Evolutionary conservation across 495 filamentous ascomycete species (phyloP).

Genomic region (Astrocystis sublimbata): DNA sequence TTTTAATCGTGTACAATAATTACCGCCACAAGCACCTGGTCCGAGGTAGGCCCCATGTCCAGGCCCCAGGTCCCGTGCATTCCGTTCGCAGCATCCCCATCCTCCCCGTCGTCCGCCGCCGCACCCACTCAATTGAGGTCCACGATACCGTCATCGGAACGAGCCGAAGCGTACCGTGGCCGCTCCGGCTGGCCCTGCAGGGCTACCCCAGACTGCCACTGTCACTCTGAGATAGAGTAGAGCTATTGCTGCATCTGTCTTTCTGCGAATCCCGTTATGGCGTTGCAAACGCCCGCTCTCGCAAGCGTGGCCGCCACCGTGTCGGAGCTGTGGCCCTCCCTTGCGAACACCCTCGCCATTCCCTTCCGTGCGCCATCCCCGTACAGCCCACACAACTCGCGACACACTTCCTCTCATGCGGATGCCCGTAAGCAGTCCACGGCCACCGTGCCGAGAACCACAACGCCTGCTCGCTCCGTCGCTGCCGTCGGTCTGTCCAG

Average conservation of each 20-base stretch:
- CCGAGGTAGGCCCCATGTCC: no score
- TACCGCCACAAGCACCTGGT: not conserved
- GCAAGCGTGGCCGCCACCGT: conserved; percentile 53
- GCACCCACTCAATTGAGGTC: not conserved
- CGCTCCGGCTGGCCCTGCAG: conserved; percentile 14
- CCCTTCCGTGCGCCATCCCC: conserved; percentile 40
- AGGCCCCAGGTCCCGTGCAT: not conserved
- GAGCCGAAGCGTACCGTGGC: not conserved
- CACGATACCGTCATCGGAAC: conserved; percentile 12
- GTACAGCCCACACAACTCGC: conserved; percentile 12
- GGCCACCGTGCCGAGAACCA: not conserved
- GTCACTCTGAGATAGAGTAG: conserved; percentile 3
- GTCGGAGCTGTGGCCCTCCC: conserved; percentile 57
- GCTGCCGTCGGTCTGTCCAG: conserved; percentile 8
- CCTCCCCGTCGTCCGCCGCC: not conserved
- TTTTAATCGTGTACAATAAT: not conserved
- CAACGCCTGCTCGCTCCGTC: conserved; percentile 14
- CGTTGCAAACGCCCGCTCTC: conserved; percentile 32
- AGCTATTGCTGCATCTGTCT: conserved; percentile 4
- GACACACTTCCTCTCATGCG: conserved; percentile 16
- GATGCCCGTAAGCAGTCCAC: not conserved
- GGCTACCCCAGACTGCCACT: not conserved
- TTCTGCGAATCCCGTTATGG: conserved; percentile 29
- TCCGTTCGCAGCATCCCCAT: not conserved
- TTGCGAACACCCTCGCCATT: conserved; percentile 47